Evolutionary conservation across 352 stramenopile species (phyloP).

Genomic region (Globisporangium spiculum): DNA sequence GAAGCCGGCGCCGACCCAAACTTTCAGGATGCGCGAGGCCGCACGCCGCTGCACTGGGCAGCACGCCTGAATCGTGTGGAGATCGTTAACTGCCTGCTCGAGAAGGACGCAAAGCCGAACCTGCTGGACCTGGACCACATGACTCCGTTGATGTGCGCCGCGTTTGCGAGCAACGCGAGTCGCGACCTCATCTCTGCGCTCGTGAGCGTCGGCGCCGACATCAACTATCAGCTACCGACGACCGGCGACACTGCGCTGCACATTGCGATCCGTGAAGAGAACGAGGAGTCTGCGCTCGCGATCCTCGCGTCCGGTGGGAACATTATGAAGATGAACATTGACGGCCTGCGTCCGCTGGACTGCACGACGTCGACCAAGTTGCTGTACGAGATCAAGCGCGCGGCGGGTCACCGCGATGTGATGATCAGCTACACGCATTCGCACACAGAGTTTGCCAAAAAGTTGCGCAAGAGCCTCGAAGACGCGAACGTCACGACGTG

Average conservation of each 20-base stretch:
- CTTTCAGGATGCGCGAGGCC: constrained; percentile 69
- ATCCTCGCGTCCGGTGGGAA: constrained; percentile 69
- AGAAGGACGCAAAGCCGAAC: constrained; percentile 36
- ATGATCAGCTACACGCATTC: constrained; percentile 90
- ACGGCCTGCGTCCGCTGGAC: constrained; percentile 66
- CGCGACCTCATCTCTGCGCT: constrained; percentile 55
- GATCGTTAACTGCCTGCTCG: constrained; percentile 47
- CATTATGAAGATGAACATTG: constrained; percentile 72
- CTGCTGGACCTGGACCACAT: constrained; percentile 57
- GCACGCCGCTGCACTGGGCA: constrained; percentile 77
- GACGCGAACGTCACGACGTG: constrained; percentile 80
- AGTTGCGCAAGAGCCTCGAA: constrained; percentile 67
- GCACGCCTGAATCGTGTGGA: constrained; percentile 58
- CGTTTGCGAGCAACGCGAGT: constrained; percentile 34
- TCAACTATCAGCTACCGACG: constrained; percentile 63
- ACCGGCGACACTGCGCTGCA: constrained; percentile 76
- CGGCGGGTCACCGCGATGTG: constrained; percentile 73
- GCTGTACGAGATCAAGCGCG: constrained; percentile 78
- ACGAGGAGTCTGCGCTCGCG: constrained; percentile 61
- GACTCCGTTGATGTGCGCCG: constrained; percentile 71
- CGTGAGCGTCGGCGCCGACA: constrained; percentile 57
- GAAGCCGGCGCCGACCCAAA: constrained; percentile 66
- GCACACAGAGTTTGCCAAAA: constrained; percentile 78
- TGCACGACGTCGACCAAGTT: constrained; percentile 77
- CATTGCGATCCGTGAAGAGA: constrained; percentile 61